Evolutionary conservation across 345 rosid genomes (phyloP).

Genomic region (Lumnitzera littorea): DNA sequence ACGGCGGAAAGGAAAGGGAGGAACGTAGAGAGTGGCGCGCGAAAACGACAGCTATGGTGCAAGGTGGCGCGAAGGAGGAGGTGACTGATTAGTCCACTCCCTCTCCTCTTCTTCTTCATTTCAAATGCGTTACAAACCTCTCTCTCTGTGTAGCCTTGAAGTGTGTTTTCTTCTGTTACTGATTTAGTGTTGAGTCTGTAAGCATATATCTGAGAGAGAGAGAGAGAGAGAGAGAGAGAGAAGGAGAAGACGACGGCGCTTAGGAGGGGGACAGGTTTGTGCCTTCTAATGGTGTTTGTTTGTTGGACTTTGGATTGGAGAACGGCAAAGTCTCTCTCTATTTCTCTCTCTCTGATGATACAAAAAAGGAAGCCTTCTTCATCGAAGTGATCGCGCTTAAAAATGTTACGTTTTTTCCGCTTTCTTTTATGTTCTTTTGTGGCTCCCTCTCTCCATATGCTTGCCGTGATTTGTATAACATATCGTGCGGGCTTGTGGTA

Average conservation of each 20-base stretch:
- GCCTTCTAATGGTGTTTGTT: too few species aligned
- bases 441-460: background rate
- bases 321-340: background rate
- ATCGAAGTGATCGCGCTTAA: constrained; percentile 11
- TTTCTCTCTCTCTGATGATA: background rate
- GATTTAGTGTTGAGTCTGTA: too few species aligned
- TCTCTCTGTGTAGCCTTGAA: too few species aligned
- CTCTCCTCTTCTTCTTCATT: constrained; percentile 8
- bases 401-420: background rate
- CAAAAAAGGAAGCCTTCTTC: background rate
- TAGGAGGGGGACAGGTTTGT: too few species aligned
- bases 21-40: constrained; percentile 23
- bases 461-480: too few species aligned
- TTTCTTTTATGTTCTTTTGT: background rate
- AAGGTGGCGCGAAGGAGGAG: constrained; percentile 22
- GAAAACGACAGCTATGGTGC: constrained; percentile 44
- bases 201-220: too few species aligned
- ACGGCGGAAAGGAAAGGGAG: constrained; percentile 51
- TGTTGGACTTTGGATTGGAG: too few species aligned
- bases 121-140: too few species aligned
- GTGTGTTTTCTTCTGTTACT: too few species aligned
- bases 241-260: too few species aligned
- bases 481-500: too few species aligned
- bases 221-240: too few species aligned
- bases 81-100: constrained; percentile 5